Base-by-base conservation (phyloP, 2,329 filamentous ascomycete species). In the Erysiphe neolycopersici region DNA sequence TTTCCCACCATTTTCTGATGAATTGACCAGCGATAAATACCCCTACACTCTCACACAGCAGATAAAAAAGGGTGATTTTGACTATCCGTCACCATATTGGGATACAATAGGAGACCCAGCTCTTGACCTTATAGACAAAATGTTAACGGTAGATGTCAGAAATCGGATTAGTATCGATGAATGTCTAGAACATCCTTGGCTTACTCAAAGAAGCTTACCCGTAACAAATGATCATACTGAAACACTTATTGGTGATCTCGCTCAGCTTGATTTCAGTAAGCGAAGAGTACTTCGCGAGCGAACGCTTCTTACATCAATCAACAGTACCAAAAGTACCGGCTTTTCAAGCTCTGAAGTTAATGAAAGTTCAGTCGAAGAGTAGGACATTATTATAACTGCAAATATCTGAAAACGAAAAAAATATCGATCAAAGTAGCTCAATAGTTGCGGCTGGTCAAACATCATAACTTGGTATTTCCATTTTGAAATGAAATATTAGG, bases 51-150 rank as follows among this genome's bases (percentile, higher is more conserved):
- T 95, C 38, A 79, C 79, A 1, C 78, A 93, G 52, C 85, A 95
- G 62, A 95, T 92, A 61, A 85, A 79, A 59, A 70, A 72, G 59
- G 89, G 82, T 14, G 71, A 75, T 17, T 98, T 93, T 56, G 81
- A 94, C 59, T 98, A 94, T 55, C 87, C 89, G 0, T 91, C 83
- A 1, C 89, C 89, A 0, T 95, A 95, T 60, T 98, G 84, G 84
- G 83, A 92, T 58, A 72, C 74, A 2, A 75, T 93, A 29, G 77
- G 80, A 54, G 85, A 95, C 50, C 71, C 79, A 44, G 89, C 87
- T 8, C 49, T 98, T 43, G 84, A 95, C 51, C 67, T 98, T 31
- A 95, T 98, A 51, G 89, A 98, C 58, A 71, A 69, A 37, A 98
- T 98, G 89, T 69, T 98, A 42, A 79, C 81, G 2, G 84, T 94